These are phyloP conservation scores for Pythium apleroticum DNA, from an alignment of 352 stramenopile genomes.

Conservation along the genomic window DNA sequence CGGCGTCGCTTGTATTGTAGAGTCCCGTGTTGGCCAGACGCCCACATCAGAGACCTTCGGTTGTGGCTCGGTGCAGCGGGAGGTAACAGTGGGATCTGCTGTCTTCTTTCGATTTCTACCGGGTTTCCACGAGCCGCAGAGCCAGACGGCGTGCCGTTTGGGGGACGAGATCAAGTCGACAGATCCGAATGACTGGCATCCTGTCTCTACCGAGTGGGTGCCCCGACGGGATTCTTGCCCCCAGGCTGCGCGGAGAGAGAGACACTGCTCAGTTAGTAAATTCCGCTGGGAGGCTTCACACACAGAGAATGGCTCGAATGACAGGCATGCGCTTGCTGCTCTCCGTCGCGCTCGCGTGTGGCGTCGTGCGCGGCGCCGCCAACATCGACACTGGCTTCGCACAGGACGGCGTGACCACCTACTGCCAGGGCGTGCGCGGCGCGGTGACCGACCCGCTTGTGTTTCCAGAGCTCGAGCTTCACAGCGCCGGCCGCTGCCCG, in stretches of 20 bases:
- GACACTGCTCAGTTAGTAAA: background rate
- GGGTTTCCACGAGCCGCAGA: slow-evolving; percentile 1
- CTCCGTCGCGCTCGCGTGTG: background rate
- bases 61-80: background rate
- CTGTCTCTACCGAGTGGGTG: background rate
- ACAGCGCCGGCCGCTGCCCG: slow-evolving; percentile 59
- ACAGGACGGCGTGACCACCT: slow-evolving; percentile 65
- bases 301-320: background rate
- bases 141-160: background rate
- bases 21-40: background rate
- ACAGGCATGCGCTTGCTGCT: slow-evolving; percentile 3
- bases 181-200: background rate
- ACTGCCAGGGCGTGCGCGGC: slow-evolving; percentile 58
- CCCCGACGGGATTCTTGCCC: background rate
- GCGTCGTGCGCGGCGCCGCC: slow-evolving; percentile 12
- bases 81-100: background rate
- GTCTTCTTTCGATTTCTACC: background rate
- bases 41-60: background rate
- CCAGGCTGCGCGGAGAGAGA: background rate
- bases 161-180: background rate
- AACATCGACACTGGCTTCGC: slow-evolving; percentile 64
- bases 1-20: background rate
- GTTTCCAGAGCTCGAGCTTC: slow-evolving; percentile 45
- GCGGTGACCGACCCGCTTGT: slow-evolving; percentile 19
- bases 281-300: background rate